phyloP scores from a whole-genome alignment of 2,329 filamentous ascomycete species.

The Fusarium nygamai region DNA sequence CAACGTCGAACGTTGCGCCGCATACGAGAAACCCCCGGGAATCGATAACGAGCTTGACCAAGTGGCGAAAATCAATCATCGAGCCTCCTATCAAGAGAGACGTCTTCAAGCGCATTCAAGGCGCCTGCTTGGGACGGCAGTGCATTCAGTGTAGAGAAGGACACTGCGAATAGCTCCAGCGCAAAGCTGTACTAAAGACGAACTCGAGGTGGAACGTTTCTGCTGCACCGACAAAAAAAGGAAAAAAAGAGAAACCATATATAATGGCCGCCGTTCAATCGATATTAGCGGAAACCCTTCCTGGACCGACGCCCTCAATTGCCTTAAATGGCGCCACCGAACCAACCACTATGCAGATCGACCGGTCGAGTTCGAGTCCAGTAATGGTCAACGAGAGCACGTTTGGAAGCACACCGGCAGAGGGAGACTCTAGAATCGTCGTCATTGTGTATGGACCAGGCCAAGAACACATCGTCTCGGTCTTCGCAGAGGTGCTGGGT shows the following conservation, averaged over 20 bases:
- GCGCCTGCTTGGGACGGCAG: conserved; percentile 16
- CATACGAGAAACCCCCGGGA: not conserved
- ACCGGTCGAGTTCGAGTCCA: conserved; percentile 49
- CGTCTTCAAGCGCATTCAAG: conserved; percentile 7
- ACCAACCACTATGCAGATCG: conserved; percentile 47
- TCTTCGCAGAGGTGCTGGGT: conserved; percentile 82
- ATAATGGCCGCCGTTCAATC: conserved; percentile 54
- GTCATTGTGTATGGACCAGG: conserved; percentile 75
- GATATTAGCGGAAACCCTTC: conserved; percentile 48
- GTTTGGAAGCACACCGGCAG: conserved; percentile 58
- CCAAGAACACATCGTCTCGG: conserved; percentile 77
- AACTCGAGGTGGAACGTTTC: conserved; percentile 5
- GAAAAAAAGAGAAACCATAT: not conserved
- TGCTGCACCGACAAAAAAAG: not conserved
- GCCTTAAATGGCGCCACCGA: conserved; percentile 40
- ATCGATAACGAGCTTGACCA: not conserved
- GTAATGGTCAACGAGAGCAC: conserved; percentile 50
- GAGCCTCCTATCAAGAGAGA: not conserved
- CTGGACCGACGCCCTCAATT: conserved; percentile 40
- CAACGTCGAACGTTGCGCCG: conserved; percentile 1
- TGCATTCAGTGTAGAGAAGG: conserved; percentile 12
- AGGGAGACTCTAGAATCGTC: conserved; percentile 67
- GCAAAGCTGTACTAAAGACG: conserved; percentile 5
- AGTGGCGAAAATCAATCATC: not conserved
- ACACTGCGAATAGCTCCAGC: conserved; percentile 22